These are phyloP conservation scores for Solanum virginianum DNA, from an alignment of 257 asterid genomes.

Conservation along the genomic window DNA sequence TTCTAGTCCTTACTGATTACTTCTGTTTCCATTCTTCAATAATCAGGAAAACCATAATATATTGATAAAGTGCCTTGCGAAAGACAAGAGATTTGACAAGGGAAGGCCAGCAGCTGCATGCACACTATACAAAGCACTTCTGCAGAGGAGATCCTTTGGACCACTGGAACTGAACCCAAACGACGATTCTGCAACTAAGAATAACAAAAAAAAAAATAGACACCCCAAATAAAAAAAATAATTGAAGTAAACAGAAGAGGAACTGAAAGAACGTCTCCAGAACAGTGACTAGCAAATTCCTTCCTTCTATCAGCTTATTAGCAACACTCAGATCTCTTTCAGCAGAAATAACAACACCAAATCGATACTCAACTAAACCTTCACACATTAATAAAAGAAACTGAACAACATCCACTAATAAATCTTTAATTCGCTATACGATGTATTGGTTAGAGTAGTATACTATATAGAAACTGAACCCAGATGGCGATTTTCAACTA, in stretches of 20 bases:
- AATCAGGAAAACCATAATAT: constrained; percentile 77
- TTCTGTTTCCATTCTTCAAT: background rate
- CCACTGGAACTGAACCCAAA: background rate
- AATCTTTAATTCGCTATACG: no score
- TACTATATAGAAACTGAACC: no score
- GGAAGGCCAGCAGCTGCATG: constrained; percentile 79
- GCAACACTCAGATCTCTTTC: background rate
- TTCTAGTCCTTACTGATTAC: background rate
- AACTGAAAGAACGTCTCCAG: background rate
- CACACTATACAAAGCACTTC: no score
- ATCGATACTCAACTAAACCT: background rate
- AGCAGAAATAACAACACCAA: background rate
- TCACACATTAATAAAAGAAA: background rate
- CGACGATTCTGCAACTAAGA: background rate
- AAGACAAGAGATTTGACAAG: constrained; percentile 65
- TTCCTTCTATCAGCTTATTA: background rate
- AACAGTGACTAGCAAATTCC: background rate
- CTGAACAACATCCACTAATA: no score
- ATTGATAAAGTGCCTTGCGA: constrained; percentile 65
- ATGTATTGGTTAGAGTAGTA: no score
- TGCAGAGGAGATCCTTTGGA: constrained; percentile 88
- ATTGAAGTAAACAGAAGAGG: background rate
- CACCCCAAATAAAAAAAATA: background rate
- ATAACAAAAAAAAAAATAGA: background rate
- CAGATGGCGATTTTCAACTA: no score